These are phyloP conservation scores for Eurotiales sp. DNA, from an alignment of 2,329 filamentous ascomycete species.

Conservation along the genomic window DNA sequence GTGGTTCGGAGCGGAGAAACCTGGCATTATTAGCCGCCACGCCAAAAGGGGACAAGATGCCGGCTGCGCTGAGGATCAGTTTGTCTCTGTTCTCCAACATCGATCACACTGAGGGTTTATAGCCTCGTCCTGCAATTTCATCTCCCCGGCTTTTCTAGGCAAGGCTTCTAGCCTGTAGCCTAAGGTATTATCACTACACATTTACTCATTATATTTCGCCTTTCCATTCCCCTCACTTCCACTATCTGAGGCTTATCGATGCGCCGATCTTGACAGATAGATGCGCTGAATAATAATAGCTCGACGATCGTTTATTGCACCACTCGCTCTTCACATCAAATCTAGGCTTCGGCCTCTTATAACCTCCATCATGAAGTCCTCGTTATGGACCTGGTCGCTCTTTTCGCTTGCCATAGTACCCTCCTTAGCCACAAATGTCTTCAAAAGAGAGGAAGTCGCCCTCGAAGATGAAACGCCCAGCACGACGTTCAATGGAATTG, in stretches of 20 bases:
- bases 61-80: neutral
- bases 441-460: constrained; percentile 24
- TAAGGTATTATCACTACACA: neutral
- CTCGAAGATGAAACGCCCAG: constrained; percentile 20
- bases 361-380: constrained; percentile 33
- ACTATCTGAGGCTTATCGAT: constrained; percentile 5
- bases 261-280: constrained; percentile 3
- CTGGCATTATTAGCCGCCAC: constrained; percentile 8
- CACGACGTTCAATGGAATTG: constrained; percentile 50
- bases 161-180: constrained; percentile 4
- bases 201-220: neutral
- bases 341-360: neutral
- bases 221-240: neutral
- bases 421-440: constrained; percentile 27
- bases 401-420: constrained; percentile 35
- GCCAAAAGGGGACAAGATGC: constrained; percentile 13
- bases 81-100: too few relatives aligned
- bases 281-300: constrained; percentile 8
- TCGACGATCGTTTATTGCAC: neutral
- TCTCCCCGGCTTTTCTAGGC: constrained; percentile 3
- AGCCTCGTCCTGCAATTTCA: neutral
- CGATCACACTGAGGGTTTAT: neutral
- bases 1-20: constrained; percentile 37
- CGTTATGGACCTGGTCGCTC: constrained; percentile 35
- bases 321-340: neutral